Evolutionary conservation across 2,329 filamentous ascomycete genomes (phyloP), one percentile per base, ranked within the genome.

Genomic region (Teratosphaeria gauchensis): DNA sequence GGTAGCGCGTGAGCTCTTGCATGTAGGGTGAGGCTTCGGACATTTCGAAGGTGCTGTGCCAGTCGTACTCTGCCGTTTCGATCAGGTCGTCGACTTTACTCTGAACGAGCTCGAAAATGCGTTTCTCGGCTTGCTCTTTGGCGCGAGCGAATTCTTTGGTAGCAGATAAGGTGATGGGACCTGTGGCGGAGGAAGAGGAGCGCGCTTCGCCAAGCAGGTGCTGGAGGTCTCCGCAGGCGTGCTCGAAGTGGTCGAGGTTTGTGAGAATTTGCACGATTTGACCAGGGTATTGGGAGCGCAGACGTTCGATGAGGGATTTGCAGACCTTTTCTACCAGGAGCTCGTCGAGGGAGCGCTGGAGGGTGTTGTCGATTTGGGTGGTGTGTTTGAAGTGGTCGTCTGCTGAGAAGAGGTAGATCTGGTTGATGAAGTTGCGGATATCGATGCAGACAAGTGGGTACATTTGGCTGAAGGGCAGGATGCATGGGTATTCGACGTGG

Each of bases 231-330:
- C 86, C 84, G 71, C 94, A 97, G 4, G 94, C 94, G 54, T 84
- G 89, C 75, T 97, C 92, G 72, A 99, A 97, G 73, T 99, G 91
- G 72, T 97, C 92, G 19, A 99, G 77, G 70, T 99, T 99, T 69
- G 96, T 99, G 56, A 99, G 80, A 65, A 99, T 99, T 72, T 99
- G 94, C 28, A 99, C 94, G 64, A 99, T 97, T 72, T 99, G 94
- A 2, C 94, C 94, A 1, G 96, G 82, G 70, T 99, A 97, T 71
- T 97, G 92, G 1, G 91, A 95, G 66, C 84, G 88, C 6, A 99
- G 81, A 56, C 90, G 84, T 67, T 96, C 90, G 14, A 97, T 87
- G 9, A 99, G 82, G 4, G 88, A 90, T 67, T 89, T 84, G 79
- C 92, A 97, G 61, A 99, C 92, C 73, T 95, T 94, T 65, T 89